Evolutionary conservation across 2,329 filamentous ascomycete species (phyloP), one percentile per base, ranked within the genome.

Genomic region (Parafenestella ontariensis): DNA sequence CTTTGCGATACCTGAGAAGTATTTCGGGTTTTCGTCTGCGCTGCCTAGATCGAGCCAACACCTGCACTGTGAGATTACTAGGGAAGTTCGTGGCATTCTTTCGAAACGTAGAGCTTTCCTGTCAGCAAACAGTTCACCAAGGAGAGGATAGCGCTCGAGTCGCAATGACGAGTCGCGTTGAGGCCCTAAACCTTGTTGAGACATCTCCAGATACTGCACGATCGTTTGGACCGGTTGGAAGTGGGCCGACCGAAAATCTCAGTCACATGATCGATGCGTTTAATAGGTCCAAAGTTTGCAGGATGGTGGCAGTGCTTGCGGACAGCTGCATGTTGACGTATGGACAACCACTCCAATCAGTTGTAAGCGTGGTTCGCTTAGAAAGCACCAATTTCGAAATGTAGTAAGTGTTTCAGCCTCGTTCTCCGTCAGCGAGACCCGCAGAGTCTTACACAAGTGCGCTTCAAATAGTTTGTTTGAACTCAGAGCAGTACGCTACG

Each of bases 291-390:
- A n/a, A n/a, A n/a, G n/a, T n/a, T n/a, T 44, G 20, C 18, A 2
- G 18, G 11, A 1, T 53, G 52, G 46, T 18, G 52, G 34, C 37
- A 37, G 48, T 45, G 53, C 37, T 40, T 5, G 13, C 44, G 39
- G 46, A 53, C 46, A 48, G 54, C 66, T 69, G 68, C 66, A 68
- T 20, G 47, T 66, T 71, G 66, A 70, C 68, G 68, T 71, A 64
- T 33, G 53, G 56, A 49, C 48, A 42, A 56, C 47, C 49, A 59
- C 43, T 51, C 49, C 53, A 55, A 50, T 40, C 46, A 33, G 41
- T 47, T 40, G 42, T 59, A 24, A 49, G 55, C 54, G 58, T 61
- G 49, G 52, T 51, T 52, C 49, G 61, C 52, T 52, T 59, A 52
- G 47, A 49, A 45, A 52, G 52, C 40, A 51, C 46, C 42, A 51